Base-by-base conservation (phyloP, 495 filamentous ascomycete genomes). In the Hypomontagnella monticulosa region DNA sequence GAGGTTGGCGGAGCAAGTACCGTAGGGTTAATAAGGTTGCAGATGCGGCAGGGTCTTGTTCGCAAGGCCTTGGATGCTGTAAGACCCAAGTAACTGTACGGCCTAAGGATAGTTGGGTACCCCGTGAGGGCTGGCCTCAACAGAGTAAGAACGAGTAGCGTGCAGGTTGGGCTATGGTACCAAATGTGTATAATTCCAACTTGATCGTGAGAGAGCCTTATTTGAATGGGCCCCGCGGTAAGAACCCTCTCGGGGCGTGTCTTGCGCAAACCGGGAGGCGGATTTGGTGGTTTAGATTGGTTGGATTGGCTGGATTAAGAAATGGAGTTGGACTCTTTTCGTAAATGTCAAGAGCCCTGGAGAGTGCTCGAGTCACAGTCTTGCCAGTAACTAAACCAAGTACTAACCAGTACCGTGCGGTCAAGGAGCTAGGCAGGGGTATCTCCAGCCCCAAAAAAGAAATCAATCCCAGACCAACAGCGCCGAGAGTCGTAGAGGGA, bases 381-480 rank as follows among this genome's bases (percentile, higher is more conserved):
- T 40, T 42, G 34, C 27, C 8, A 34, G 43, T 27, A 27, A 43
- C 40, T 18, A 14, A 43, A n/a, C 32, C 33, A 15, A 53, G 16
- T 50, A 4, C 9, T 46, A 9, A 27, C 48, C 40, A 54, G 48
- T 42, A 37, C 47, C 30, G 50, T 15, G 46, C 36, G 38, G 23
- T 15, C 30, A 34, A 12, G 7, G 41, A 63, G 41, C 48, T 59
- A 63, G 55, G 58, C 58, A 62, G 42, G 59, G 60, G 37, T 60
- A 5, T 54, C 27, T 56, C 55, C 33, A 59, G 41, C 54, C 66
- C 66, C 66, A 59, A 68, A 68, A 63, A 63, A 68, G 66, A 55
- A 68, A 68, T 59, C 59, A 68, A 57, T 60, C 59, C 66, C 46
- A 67, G 57, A 67, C 64, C 42, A 63, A 71, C 63, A 36, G 50